Conservation (phyloP, 768 basidiomycete genomes). For the Nevesoporus exiguus region DNA sequence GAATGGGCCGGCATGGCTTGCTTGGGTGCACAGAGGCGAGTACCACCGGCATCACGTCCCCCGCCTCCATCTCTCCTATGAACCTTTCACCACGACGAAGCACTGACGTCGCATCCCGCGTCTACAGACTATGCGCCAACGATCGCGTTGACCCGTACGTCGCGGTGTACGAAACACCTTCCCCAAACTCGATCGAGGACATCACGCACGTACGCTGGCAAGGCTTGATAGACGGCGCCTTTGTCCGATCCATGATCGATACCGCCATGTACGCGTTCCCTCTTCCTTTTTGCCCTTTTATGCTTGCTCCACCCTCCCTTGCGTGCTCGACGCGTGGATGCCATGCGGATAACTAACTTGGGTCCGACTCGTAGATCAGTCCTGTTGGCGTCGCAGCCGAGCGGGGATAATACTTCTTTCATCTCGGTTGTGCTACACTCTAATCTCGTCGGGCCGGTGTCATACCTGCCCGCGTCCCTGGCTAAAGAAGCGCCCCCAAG, state of each 20-base stretch:
- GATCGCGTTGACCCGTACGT: constrained; percentile 70
- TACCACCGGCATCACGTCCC: too few relatives aligned
- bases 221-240: constrained; percentile 51
- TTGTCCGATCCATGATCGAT: constrained; percentile 53
- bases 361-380: constrained; percentile 4
- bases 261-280: constrained; percentile 31
- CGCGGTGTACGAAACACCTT: constrained; percentile 58
- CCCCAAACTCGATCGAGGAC: constrained; percentile 41
- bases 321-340: neutral
- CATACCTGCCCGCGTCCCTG: constrained; percentile 40
- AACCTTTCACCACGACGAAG: too few relatives aligned
- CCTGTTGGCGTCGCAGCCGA: constrained; percentile 4
- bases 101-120: too few relatives aligned
- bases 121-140: constrained; percentile 51
- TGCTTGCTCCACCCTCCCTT: neutral
- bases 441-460: constrained; percentile 45
- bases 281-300: neutral
- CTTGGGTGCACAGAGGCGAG: constrained; percentile 62
- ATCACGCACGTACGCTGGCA: constrained; percentile 57
- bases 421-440: constrained; percentile 33
- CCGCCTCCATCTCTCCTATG: too few relatives aligned
- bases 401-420: constrained; percentile 10
- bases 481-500: constrained; percentile 34
- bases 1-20: constrained; percentile 76
- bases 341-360: neutral